Base-by-base conservation (phyloP, 2,329 filamentous ascomycete species). In the Ascochyta viciae-villosae region DNA sequence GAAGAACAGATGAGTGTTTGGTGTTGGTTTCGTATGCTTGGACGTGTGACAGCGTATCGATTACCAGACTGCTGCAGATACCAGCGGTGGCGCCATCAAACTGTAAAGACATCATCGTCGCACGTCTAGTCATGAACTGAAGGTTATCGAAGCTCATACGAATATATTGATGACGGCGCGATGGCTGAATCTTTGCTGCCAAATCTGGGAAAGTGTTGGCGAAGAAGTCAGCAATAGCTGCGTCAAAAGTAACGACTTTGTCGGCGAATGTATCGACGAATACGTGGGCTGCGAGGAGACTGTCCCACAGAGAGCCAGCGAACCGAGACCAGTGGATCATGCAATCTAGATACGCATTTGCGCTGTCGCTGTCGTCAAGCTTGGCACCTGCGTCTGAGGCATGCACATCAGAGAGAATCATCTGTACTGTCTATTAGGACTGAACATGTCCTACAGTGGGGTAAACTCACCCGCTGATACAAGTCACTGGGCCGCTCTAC, bases 251-350 rank as follows among this genome's bases (percentile, higher is more conserved):
- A 2, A 45, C 35, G 2, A 54, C 50, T 12, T 62, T 60, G n/a
- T 63, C 59, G 1, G 37, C 15, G 34, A 35, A 19, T 56, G 19
- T 5, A 38, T 57, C 10, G 39, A 60, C 4, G 37, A 33, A 27
- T 40, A 60, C 31, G 47, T 60, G 31, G 31, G 49, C 57, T 35
- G 57, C 55, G 39, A 61, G 65, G 22, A 52, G 35, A 29, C 33
- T 54, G n/a, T 74, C 71, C 60, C 64, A 67, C 5, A 64, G 55
- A 3, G 64, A 60, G 22, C 64, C 63, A 16, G 64, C 61, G 7
- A 70, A 60, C 16, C 60, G 66, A 6, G 65, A 67, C 66, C 67
- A 70, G n/a, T 57, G 54, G 3, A 67, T 51, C 63, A 68, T 65
- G 13, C 57, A 65, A 19, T 59, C 55, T 1, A 72, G 50, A 40